phyloP scores from a whole-genome alignment of 2,329 filamentous ascomycete species.

The Helminthosporium solani region DNA sequence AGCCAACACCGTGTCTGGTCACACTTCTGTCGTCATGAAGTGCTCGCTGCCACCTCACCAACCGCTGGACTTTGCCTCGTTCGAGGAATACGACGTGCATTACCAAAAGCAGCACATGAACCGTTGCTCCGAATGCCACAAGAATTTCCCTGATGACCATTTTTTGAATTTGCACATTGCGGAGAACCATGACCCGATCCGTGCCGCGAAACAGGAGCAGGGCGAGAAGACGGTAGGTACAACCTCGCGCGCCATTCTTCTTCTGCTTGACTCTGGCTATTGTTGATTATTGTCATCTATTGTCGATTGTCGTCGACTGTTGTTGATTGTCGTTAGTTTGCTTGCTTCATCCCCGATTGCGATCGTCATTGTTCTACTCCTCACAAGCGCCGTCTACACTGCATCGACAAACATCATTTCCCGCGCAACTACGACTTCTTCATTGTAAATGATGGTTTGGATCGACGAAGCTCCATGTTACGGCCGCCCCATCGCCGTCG shows the following conservation, averaged over 20 bases:
- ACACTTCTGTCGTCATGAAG: constrained; percentile 61
- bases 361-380: constrained; percentile 80
- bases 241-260: background rate
- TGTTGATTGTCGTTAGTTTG: constrained; percentile 57
- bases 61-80: constrained; percentile 68
- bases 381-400: constrained; percentile 80
- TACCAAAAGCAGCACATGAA: constrained; percentile 80
- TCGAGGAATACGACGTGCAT: constrained; percentile 82
- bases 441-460: constrained; percentile 85
- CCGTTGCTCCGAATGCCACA: constrained; percentile 79
- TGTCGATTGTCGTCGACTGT: background rate
- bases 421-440: constrained; percentile 58
- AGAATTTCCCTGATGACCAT: constrained; percentile 83
- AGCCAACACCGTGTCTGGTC: constrained; percentile 21
- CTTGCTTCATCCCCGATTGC: constrained; percentile 87
- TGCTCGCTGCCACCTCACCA: constrained; percentile 83
- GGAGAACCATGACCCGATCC: constrained; percentile 85
- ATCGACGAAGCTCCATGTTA: constrained; percentile 77
- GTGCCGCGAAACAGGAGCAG: constrained; percentile 68
- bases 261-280: background rate
- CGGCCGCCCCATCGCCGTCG: constrained; percentile 42
- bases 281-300: too few relatives aligned
- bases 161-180: constrained; percentile 82
- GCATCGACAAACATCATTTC: constrained; percentile 93
- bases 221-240: constrained; percentile 81